Conservation (phyloP, 495 filamentous ascomycete genomes). For the Xylaria venustula region DNA sequence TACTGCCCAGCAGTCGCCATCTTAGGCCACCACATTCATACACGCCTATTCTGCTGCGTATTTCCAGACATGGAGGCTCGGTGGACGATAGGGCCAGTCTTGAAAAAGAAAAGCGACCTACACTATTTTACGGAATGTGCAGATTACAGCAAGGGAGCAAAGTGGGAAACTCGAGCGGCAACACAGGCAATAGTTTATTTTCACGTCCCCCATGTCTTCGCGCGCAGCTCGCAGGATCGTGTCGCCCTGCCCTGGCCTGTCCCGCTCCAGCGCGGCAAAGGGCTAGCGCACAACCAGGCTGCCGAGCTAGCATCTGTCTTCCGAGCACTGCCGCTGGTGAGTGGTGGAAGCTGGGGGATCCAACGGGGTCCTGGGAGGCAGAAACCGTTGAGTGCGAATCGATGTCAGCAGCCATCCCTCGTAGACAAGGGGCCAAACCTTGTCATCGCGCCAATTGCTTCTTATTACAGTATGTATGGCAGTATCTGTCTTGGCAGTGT, state of each 20-base stretch:
- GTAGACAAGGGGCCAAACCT: not conserved
- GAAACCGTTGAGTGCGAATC: not conserved
- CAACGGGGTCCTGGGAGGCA: not conserved
- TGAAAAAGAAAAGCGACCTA: not conserved
- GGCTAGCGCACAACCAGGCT: not conserved
- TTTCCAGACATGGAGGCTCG: conserved; percentile 6
- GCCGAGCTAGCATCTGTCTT: not conserved
- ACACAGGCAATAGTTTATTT: conserved; percentile 11
- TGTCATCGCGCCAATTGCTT: conserved; percentile 1
- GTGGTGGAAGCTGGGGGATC: not conserved
- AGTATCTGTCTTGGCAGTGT: not conserved
- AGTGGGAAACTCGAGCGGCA: conserved; percentile 2
- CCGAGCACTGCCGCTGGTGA: conserved; percentile 9
- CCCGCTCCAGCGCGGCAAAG: conserved; percentile 3
- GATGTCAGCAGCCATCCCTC: not conserved
- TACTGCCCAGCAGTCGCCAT: conserved; percentile 14
- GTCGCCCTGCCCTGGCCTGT: not conserved
- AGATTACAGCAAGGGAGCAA: not conserved
- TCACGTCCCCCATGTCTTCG: not conserved
- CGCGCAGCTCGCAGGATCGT: not conserved
- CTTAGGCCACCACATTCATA: conserved; percentile 13
- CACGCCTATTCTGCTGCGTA: not conserved
- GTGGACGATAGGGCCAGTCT: not conserved
- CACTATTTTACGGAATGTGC: not conserved
- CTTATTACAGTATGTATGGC: conserved; percentile 4